Evolutionary conservation across 768 basidiomycete species (phyloP), one percentile per base, ranked within the genome.

Genomic region (Tylopilus sp.): DNA sequence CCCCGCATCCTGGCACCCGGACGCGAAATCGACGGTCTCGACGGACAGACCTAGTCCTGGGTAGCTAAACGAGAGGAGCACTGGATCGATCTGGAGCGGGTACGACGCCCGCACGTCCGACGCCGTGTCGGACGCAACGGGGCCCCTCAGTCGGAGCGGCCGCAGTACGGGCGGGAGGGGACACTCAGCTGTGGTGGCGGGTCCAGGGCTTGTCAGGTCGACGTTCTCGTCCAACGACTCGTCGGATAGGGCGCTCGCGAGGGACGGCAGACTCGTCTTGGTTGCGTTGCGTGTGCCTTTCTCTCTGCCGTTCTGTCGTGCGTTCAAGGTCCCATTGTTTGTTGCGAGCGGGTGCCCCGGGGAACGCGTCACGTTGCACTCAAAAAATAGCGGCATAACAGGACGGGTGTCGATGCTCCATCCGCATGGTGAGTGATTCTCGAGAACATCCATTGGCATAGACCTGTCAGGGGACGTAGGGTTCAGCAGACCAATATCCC

Each of bases 71-170:
- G 57, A 50, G 39, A 70, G 57, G 28, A 70, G 15, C 12, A 42
- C 26, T 25, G 67, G 69, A 18, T 68, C 69, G 36, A 68, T 69
- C 41, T 62, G 63, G 25, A 62, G 40, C 10, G 47, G 41, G 13
- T 47, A n/a, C 3, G 50, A 11, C n/a, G 21, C 11, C 0, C 13
- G 26, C 2, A 10, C 10, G 12, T 51, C 39, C 7, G 42, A 3
- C 36, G 17, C 40, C 36, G 35, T 6, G 30, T 45, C 38, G 21
- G 48, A 28, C 21, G 43, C 0, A 22, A 56, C n/a, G 20, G 63
- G 55, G 0, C 57, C 59, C 4, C n/a, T 43, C 1, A 70, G 35
- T 8, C 57, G 59, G 11, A 69, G 26, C 2, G 56, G 62, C 40
- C 57, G 50, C 33, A 68, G 48, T 4, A 40, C 48, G 2, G 61